phyloP scores from a whole-genome alignment of 2,329 filamentous ascomycete species.

The Aschersonia sp. region DNA sequence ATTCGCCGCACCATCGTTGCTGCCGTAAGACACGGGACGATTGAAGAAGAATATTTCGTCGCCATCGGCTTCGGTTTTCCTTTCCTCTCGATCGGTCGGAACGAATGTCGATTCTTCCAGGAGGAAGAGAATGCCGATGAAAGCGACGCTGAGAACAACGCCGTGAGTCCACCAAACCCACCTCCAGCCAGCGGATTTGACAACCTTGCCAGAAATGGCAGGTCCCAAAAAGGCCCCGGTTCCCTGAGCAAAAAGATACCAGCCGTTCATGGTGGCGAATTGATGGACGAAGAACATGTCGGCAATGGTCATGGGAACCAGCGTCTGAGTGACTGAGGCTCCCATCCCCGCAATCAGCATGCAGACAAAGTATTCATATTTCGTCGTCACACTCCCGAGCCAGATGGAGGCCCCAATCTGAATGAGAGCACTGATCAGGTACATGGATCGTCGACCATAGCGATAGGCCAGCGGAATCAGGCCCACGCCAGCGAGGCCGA shows the following conservation, averaged over 20 bases:
- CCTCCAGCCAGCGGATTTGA: conserved; percentile 12
- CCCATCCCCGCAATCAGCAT: conserved; percentile 15
- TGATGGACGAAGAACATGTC: conserved; percentile 18
- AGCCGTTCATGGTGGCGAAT: conserved; percentile 13
- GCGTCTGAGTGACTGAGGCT: conserved; percentile 22
- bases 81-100: not conserved
- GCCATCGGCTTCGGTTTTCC: not conserved
- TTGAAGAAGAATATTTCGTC: conserved; percentile 31
- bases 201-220: conserved; percentile 8
- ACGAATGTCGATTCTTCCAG: conserved; percentile 4
- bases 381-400: conserved; percentile 6
- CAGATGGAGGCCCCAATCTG: conserved; percentile 6
- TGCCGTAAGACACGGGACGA: conserved; percentile 39
- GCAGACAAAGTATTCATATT: conserved; percentile 6
- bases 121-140: conserved; percentile 1
- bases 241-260: conserved; percentile 13
- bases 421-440: conserved; percentile 10
- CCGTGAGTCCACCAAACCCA: conserved; percentile 13
- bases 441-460: conserved; percentile 17
- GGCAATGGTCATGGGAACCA: conserved; percentile 20
- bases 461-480: conserved; percentile 19
- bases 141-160: conserved; percentile 2
- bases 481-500: conserved; percentile 18
- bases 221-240: conserved; percentile 12
- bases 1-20: not conserved